Evolutionary conservation across 805 yeast species (phyloP), one percentile per base, ranked within the genome.

Genomic region (Monosporozyma solicola): DNA sequence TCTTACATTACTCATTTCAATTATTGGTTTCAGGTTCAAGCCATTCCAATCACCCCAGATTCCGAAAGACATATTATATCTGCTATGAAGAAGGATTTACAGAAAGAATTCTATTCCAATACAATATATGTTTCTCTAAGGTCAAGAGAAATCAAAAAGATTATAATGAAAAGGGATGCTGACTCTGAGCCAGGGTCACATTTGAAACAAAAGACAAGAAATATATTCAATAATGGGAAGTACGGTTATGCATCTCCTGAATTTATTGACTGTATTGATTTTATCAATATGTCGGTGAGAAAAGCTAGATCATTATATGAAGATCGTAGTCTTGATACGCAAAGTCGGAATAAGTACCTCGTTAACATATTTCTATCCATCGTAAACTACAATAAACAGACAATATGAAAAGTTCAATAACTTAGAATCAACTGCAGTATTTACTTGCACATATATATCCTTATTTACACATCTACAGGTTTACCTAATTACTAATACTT

Each of bases 1-100:
- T 55, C 63, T 9, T 66, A 59, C 45, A 41, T 64, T 35, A 61
- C 63, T 13, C 64, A 52, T 51, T 69, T 54, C 61, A 73, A 51
- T 57, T 62, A 52, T 20, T 70, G 70, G 58, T 73, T 71, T 50
- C 69, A 70, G 53, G 54, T 72, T 13, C 86, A 81, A 62, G 80
- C 83, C 9, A 78, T 82, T 59, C 83, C 83, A 0, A 65, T 74
- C 15, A 68, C 72, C 22, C 72, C 76, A 13, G 79, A 79, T 53
- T 64, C 80, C 7, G 84, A 80, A 55, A 64, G 72, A 8, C 78
- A 74, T 51, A 73, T 81, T 10, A 62, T 74, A 13, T 64, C 64
- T 35, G 68, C 81, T 13, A 81, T 81, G 85, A 80, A 76, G 58
- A 73, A 72, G 53, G 84, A 80, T 58, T 61, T 80, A 51, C 60